Evolutionary conservation across 352 stramenopile species (phyloP).

Genomic region (Pythium sp.): DNA sequence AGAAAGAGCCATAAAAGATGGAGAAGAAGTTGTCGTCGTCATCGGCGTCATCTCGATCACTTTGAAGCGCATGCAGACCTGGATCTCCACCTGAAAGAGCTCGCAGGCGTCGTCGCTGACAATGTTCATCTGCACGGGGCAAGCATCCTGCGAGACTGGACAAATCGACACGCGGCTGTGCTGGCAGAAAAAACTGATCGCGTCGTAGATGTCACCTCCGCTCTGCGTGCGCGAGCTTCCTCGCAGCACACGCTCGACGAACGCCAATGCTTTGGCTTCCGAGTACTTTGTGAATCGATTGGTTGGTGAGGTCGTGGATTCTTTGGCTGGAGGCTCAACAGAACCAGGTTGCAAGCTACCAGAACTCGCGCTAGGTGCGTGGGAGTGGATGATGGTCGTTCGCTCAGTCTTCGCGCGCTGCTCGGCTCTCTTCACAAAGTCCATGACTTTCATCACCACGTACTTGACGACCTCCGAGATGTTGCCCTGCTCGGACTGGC

Average conservation of each 20-base stretch:
- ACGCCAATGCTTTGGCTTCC: slow-evolving; percentile 57
- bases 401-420: slow-evolving; percentile 11
- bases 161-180: slow-evolving; percentile 61
- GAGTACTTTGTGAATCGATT: slow-evolving; percentile 36
- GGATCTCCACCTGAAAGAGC: slow-evolving; percentile 53
- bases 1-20: not conserved
- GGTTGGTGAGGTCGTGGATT: slow-evolving; percentile 23
- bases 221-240: slow-evolving; percentile 72
- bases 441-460: slow-evolving; percentile 46
- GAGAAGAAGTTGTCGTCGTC: slow-evolving; percentile 7
- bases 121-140: slow-evolving; percentile 54
- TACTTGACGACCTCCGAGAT: slow-evolving; percentile 62
- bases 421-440: slow-evolving; percentile 27
- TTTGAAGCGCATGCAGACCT: slow-evolving; percentile 75
- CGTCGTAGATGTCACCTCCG: slow-evolving; percentile 78
- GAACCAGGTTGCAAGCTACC: not conserved
- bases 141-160: slow-evolving; percentile 60
- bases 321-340: slow-evolving; percentile 1
- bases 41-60: slow-evolving; percentile 47
- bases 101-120: slow-evolving; percentile 17
- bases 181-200: slow-evolving; percentile 71
- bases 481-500: slow-evolving; percentile 32
- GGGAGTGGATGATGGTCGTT: not conserved
- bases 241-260: slow-evolving; percentile 69
- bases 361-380: not conserved